These are phyloP conservation scores for Fusarium fujikuroi DNA, from an alignment of 2,329 filamentous ascomycete genomes.

Conservation along the genomic window DNA sequence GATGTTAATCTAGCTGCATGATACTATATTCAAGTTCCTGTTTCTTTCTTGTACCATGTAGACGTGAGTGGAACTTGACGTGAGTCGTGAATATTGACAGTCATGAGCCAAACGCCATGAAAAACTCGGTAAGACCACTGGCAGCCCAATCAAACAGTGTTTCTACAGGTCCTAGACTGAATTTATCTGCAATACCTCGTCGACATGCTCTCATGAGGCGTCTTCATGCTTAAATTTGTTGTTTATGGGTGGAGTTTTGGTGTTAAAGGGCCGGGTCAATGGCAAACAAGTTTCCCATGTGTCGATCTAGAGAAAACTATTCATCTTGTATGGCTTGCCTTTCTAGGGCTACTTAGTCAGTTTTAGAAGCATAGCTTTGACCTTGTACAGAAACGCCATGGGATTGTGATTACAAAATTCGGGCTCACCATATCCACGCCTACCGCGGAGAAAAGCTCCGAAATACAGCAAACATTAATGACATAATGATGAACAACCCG, in stretches of 20 bases:
- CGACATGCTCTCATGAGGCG: neutral
- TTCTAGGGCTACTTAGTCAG: neutral
- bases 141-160: neutral
- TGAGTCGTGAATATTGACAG: neutral
- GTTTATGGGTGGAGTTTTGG: neutral
- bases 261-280: neutral
- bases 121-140: neutral
- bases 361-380: neutral
- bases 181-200: accelerated
- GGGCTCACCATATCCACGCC: neutral
- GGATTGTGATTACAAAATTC: neutral
- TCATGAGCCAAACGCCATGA: constrained; percentile 1
- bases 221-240: neutral
- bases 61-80: neutral
- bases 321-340: no score
- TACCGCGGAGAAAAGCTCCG: neutral
- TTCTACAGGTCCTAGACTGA: accelerated
- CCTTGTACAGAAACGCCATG: neutral
- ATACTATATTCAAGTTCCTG: neutral
- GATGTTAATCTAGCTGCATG: neutral
- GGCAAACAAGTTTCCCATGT: neutral
- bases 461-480: neutral
- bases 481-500: neutral
- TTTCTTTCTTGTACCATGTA: neutral
- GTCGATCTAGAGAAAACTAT: neutral